A percentile compares a stretch with the other conserved stretches of the same genome.
Conservation (phyloP, 805 yeast species). For the Yamadazyma akitaensis region DNA sequence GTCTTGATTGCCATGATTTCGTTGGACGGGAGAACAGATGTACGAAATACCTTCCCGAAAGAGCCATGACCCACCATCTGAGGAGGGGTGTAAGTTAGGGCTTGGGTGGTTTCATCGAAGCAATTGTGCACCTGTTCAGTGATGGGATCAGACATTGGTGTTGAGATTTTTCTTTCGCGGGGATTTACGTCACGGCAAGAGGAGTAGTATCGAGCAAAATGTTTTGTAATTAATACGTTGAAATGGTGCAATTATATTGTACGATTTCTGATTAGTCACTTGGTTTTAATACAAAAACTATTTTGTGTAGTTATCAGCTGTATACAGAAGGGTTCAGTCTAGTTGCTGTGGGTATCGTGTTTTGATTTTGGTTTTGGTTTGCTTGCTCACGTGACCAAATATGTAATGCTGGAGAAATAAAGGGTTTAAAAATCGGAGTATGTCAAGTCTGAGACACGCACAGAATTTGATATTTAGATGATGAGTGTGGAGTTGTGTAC, state of each 20-base stretch:
- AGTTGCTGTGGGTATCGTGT: too few relatives aligned
- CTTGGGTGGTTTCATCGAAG: constrained; percentile 56
- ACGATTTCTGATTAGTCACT: too few relatives aligned
- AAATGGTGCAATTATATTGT: neutral
- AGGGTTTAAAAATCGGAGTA: too few relatives aligned
- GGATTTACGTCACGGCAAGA: neutral
- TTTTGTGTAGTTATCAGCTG: too few relatives aligned
- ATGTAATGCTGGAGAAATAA: too few relatives aligned
- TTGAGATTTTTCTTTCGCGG: neutral
- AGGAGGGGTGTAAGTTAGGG: constrained; percentile 72
- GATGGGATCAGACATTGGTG: constrained; percentile 2
- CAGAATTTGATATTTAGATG: too few relatives aligned
- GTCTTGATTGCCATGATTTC: constrained; percentile 89
- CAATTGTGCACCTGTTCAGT: constrained; percentile 73
- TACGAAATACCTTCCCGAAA: constrained; percentile 94
- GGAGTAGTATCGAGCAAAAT: neutral
- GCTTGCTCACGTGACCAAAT: too few relatives aligned
- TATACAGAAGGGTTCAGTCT: too few relatives aligned
- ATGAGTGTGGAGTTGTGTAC: too few relatives aligned
- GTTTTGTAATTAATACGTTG: neutral
- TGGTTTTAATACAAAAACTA: too few relatives aligned
- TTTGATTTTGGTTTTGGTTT: too few relatives aligned
- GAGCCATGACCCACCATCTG: constrained; percentile 98
- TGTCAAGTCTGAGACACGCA: too few relatives aligned
- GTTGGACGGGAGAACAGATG: constrained; percentile 58